Conservation (phyloP, 768 basidiomycete species). For the Tylopilus cervinicoccineus region DNA sequence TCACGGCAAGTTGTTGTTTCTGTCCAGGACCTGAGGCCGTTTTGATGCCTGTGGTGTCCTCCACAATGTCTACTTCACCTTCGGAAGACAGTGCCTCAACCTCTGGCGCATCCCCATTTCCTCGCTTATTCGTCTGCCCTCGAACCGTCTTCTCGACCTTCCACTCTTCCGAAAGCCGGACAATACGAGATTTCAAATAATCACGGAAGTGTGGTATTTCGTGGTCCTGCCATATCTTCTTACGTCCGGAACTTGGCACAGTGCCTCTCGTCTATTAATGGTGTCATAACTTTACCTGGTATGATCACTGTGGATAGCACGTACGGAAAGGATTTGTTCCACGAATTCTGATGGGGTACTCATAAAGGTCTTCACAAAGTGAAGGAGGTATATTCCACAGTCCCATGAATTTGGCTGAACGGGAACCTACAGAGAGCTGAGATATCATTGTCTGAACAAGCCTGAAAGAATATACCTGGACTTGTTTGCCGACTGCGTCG, state of each 20-base stretch:
- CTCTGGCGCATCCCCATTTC: conserved; percentile 16
- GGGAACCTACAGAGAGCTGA: conserved; percentile 59
- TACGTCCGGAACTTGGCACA: conserved; percentile 36
- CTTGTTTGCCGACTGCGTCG: conserved; percentile 44
- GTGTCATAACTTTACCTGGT: not conserved
- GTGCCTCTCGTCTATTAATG: conserved; percentile 30
- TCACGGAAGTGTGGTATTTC: conserved; percentile 47
- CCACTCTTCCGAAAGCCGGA: conserved; percentile 51
- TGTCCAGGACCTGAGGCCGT: conserved; percentile 6
- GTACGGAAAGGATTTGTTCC: conserved; percentile 41
- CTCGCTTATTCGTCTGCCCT: conserved; percentile 30
- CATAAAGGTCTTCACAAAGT: conserved; percentile 80
- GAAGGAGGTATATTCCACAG: conserved; percentile 89
- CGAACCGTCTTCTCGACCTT: conserved; percentile 41
- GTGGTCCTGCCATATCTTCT: conserved; percentile 49
- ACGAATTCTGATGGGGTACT: conserved; percentile 50
- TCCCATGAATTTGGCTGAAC: conserved; percentile 86
- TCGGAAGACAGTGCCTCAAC: conserved; percentile 30
- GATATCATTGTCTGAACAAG: not conserved
- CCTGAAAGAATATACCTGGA: conserved; percentile 39
- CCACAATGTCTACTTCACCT: conserved; percentile 38
- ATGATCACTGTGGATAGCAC: not conserved
- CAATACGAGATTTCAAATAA: conserved; percentile 39
- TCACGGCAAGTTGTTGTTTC: conserved; percentile 16
- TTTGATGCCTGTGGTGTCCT: conserved; percentile 23